Percentiles rank a stretch among this genome's conserved stretches.
Conservation (phyloP, 352 stramenopile species). For the Globisporangium cylindrosporum region DNA sequence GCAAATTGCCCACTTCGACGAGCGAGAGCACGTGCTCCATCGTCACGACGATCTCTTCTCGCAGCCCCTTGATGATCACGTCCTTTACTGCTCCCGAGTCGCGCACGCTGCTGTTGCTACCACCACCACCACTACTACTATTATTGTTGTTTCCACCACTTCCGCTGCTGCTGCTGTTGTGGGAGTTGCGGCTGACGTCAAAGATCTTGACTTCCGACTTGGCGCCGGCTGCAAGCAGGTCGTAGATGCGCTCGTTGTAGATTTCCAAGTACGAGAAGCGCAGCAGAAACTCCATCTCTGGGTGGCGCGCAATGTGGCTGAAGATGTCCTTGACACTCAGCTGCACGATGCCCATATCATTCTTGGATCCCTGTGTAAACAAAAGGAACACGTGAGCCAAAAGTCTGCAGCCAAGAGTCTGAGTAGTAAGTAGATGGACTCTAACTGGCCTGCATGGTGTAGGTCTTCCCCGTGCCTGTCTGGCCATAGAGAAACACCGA, state of each 20-base stretch:
- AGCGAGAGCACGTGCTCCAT: conserved; percentile 84
- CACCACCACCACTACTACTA: background rate
- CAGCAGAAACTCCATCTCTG: conserved; percentile 62
- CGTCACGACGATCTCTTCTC: conserved; percentile 74
- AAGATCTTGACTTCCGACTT: conserved; percentile 77
- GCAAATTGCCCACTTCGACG: conserved; percentile 72
- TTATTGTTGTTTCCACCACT: background rate
- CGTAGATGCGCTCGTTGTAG: conserved; percentile 98
- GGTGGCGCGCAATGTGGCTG: conserved; percentile 58
- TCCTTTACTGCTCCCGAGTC: conserved; percentile 52
- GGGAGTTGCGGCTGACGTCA: conserved; percentile 50
- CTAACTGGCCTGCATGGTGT: conserved; percentile 47
- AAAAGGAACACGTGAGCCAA: background rate
- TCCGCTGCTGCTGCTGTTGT: conserved; percentile 14
- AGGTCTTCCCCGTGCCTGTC: conserved; percentile 85
- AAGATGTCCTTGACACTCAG: conserved; percentile 89
- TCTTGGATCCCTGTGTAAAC: conserved; percentile 24
- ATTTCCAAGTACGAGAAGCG: conserved; percentile 96
- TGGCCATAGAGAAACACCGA: conserved; percentile 93
- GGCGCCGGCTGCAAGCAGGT: conserved; percentile 85
- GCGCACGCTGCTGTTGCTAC: conserved; percentile 18
- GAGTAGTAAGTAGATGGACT: too few species aligned
- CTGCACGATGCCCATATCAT: conserved; percentile 79
- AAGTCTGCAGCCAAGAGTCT: too few species aligned
- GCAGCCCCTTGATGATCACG: conserved; percentile 84